These are phyloP conservation scores for Didymella sp. DNA, from an alignment of 2,329 filamentous ascomycete species.

Conservation along the genomic window DNA sequence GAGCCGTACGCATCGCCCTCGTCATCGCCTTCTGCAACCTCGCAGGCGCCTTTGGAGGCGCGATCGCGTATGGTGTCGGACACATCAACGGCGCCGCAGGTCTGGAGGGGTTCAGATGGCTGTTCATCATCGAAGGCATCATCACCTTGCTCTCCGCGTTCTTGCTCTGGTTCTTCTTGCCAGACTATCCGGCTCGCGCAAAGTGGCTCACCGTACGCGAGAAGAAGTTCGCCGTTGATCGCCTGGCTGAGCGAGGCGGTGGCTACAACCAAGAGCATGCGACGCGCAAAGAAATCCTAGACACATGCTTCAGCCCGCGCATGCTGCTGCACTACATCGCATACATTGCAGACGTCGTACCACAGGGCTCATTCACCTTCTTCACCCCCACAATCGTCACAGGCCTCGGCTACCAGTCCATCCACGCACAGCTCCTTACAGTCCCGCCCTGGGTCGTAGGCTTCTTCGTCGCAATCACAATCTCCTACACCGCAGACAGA, in stretches of 20 bases:
- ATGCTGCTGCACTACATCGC: constrained; percentile 50
- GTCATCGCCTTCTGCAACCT: constrained; percentile 64
- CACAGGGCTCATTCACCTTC: constrained; percentile 45
- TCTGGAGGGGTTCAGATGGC: constrained; percentile 44
- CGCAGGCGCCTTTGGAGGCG: constrained; percentile 62
- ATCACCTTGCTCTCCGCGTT: constrained; percentile 29
- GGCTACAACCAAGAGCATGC: constrained; percentile 50
- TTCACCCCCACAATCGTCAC: constrained; percentile 57
- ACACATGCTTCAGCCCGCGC: constrained; percentile 47
- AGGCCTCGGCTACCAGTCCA: constrained; percentile 51
- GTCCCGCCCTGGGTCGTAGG: constrained; percentile 50
- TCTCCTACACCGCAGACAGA: constrained; percentile 34
- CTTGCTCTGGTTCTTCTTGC: constrained; percentile 55
- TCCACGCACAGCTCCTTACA: constrained; percentile 51
- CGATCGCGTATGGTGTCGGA: constrained; percentile 61
- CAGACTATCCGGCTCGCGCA: constrained; percentile 59
- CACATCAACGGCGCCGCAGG: constrained; percentile 49
- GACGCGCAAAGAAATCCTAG: constrained; percentile 45
- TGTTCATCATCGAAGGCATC: constrained; percentile 38
- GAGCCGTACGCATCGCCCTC: constrained; percentile 65
- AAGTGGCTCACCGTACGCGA: constrained; percentile 56
- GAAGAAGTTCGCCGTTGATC: constrained; percentile 39
- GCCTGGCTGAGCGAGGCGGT: constrained; percentile 48
- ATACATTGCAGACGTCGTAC: constrained; percentile 38
- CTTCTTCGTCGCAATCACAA: constrained; percentile 36